Base-by-base conservation (phyloP, 1,284 basidiomycete genomes). In the Bjerkandera adusta region DNA sequence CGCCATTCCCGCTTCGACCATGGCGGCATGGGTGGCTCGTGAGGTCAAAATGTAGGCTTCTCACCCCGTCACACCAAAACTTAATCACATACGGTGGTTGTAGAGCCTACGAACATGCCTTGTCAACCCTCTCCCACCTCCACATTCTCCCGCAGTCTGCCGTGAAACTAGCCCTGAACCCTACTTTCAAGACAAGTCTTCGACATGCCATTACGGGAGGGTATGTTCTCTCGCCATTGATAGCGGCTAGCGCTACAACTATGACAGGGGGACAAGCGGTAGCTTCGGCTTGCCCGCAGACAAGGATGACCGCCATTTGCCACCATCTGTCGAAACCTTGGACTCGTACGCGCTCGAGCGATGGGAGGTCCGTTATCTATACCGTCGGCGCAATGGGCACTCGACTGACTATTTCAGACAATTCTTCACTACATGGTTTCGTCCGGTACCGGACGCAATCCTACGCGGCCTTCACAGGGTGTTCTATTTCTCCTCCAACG, bases 361-460 rank as follows among this genome's bases (percentile, higher is more conserved):
- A 48, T 99, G 97, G 95, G 97, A 99, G 79, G 92, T 89, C 57
- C 54, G 76, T 64, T n/a, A 43, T 54, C 50, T 30, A 13, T 21
- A 6, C 12, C 25, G 15, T 18, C 4, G 25, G 15, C 41, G 42
- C 20, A 39, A 43, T 36, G 24, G 32, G 35, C 45, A 33, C 36
- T 18, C 25, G 24, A 29, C 47, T 46, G 27, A 48, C 48, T 33
- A 37, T 39, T 36, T n/a, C 56, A 92, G 92, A 92, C 91, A 0
- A 97, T 99, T 57, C 75, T 98, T 43, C 95, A 98, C 68, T 99
- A 92, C 65, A 97, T 99, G 95, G 97, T 99, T 1, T 95, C 94
- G 2, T 95, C 92, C 22, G 89, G 89, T 6, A 89, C 81, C 45
- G 79, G 79, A 33, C 79, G 83, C 61, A 68, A 73, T 54, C 78